Percentiles rank a stretch among this genome's conserved stretches.
Evolutionary conservation across 768 basidiomycete species (phyloP).

Genomic region (Cystobasidium ongulense): DNA sequence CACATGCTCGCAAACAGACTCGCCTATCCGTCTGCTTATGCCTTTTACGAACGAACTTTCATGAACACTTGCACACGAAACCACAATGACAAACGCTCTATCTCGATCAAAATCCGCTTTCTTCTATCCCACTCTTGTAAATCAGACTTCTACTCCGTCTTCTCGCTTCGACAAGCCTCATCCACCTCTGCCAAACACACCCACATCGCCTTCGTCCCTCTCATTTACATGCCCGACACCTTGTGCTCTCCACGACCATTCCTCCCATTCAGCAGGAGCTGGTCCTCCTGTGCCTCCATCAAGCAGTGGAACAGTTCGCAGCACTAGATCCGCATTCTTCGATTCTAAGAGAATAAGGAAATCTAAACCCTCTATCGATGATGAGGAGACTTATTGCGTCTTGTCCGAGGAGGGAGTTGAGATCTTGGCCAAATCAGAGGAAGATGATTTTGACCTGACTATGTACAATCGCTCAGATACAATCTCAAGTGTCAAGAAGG

Average conservation of each 20-base stretch:
- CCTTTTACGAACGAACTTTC: neutral
- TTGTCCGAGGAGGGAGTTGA: conserved; percentile 17
- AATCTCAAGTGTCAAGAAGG: neutral
- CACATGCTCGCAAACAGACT: neutral
- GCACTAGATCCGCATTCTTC: neutral
- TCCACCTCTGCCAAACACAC: neutral
- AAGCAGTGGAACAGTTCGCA: neutral
- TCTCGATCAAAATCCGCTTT: conserved; percentile 5
- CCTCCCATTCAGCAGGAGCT: neutral
- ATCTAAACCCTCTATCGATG: neutral
- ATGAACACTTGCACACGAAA: neutral
- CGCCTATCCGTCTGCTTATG: neutral
- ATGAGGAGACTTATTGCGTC: conserved; percentile 15
- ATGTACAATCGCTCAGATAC: neutral
- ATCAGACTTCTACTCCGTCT: neutral
- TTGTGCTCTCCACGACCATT: neutral
- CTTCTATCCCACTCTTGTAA: neutral
- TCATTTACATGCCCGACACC: neutral
- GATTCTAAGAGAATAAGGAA: neutral
- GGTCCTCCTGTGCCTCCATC: neutral
- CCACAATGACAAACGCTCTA: neutral
- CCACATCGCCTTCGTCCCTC: neutral
- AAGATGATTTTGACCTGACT: neutral
- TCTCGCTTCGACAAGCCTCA: neutral
- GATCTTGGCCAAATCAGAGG: conserved; percentile 4